Evolutionary conservation across 441 rosid species (phyloP), one percentile per base, ranked within the genome.

Genomic region (Gossypium gossypioides): DNA sequence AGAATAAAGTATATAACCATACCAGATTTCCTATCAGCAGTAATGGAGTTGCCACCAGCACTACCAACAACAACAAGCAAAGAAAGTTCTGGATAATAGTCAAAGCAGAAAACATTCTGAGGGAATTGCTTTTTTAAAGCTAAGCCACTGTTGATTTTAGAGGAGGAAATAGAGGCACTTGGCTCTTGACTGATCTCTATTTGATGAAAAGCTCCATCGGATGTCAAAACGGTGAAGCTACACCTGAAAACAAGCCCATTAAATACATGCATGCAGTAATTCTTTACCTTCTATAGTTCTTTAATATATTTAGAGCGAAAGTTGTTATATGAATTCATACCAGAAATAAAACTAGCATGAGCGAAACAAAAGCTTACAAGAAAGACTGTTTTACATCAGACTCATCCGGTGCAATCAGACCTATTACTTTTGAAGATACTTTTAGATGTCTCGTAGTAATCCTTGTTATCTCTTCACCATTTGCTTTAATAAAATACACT

Each of bases 381-480:
- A 83, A 83, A 80, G 93, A 89, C 71, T 77, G 80, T 40, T 76
- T 85, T 52, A 57, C 68, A 74, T 79, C 86, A 57, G 67, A 66
- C 69, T 77, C 85, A 64, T 85, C 88, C 32, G 81, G 83, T 10
- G 75, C 83, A 78, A 95, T 79, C 73, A 95, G 73, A 78, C 93
- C 94, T 73, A 87, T 82, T 66, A 92, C 74, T 42, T 96, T 78
- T 71, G 78, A 84, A 81, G 91, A 83, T 71, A 86, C 81, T 81
- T 86, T 89, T 54, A 92, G 80, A 76, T 86, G 84, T 82, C 78
- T 82, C 79, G 75, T 84, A 22, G 86, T 81, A 81, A 86, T 76
- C 80, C 84, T 87, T 57, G 87, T 82, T 73, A 92, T 87, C 80
- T 89, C 96, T 75, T 88, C 95, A 66, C 98, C 99, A 37, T 85